A percentile compares a stretch with the other conserved stretches of the same genome.
Conservation (phyloP, 2,329 filamentous ascomycete genomes). For the Fusarium ambrosium region DNA sequence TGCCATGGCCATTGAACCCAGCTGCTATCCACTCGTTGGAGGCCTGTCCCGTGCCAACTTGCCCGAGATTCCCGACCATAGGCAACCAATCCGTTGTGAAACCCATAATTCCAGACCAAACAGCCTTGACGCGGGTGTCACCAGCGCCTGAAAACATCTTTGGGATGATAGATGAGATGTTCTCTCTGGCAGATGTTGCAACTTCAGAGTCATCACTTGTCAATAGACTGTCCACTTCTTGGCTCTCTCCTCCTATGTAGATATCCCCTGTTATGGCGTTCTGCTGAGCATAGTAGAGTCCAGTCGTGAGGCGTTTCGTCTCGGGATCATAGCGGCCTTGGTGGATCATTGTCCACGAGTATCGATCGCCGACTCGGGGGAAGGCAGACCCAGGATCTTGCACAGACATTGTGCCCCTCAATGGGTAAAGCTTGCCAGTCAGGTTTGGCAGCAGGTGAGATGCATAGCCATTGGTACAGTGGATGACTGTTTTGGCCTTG, state of each 20-base stretch:
- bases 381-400: conserved; percentile 56
- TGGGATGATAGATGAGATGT: conserved; percentile 55
- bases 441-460: conserved; percentile 63
- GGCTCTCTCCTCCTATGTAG: conserved; percentile 65
- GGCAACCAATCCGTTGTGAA: conserved; percentile 61
- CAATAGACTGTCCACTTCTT: conserved; percentile 55
- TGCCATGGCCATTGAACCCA: conserved; percentile 64
- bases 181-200: conserved; percentile 50
- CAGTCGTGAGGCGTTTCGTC: conserved; percentile 53
- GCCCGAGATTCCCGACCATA: conserved; percentile 60
- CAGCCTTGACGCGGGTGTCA: conserved; percentile 37
- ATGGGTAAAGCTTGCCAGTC: conserved; percentile 56
- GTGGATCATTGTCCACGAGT: conserved; percentile 62
- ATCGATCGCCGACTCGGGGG: conserved; percentile 41
- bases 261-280: conserved; percentile 55
- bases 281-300: conserved; percentile 43
- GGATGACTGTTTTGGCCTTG: conserved; percentile 62
- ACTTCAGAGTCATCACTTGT: conserved; percentile 58
- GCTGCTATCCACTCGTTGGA: conserved; percentile 61
- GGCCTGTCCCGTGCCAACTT: conserved; percentile 28
- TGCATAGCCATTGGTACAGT: conserved; percentile 68
- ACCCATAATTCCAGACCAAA: conserved; percentile 64
- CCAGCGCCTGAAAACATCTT: conserved; percentile 44
- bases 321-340: conserved; percentile 60
- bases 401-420: conserved; percentile 62